Evolutionary conservation across 306 rosid genomes (phyloP).

Genomic region (Trichosanthes truncata): DNA sequence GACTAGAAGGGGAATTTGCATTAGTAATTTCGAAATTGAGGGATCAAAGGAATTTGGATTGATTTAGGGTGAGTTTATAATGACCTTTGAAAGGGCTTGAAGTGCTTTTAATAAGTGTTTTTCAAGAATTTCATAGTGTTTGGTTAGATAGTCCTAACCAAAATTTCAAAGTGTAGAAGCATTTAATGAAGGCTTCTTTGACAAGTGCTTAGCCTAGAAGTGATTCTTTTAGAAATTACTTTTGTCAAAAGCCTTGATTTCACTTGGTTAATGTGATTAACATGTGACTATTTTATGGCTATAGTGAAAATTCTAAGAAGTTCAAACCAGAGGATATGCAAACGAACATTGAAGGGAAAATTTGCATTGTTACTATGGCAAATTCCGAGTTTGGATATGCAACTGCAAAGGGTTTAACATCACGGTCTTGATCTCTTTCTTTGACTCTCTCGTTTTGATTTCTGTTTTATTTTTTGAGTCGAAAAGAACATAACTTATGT

Average conservation of each 20-base stretch:
- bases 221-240: too few species aligned
- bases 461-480: neutral
- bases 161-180: too few species aligned
- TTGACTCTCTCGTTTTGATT: neutral
- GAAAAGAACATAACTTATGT: neutral
- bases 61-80: neutral
- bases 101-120: too few species aligned
- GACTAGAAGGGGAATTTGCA: neutral
- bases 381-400: constrained; percentile 92
- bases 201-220: too few species aligned
- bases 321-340: constrained; percentile 67
- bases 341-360: constrained; percentile 50
- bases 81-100: too few species aligned
- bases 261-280: neutral
- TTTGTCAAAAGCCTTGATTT: neutral
- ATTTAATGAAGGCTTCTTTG: too few species aligned
- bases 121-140: too few species aligned
- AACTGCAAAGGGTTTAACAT: constrained; percentile 80
- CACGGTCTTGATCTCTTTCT: constrained; percentile 39
- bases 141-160: too few species aligned
- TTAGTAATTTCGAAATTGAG: neutral
- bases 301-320: constrained; percentile 54
- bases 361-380: constrained; percentile 88
- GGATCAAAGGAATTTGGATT: neutral
- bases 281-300: neutral